Conservation (phyloP, 352 stramenopile genomes). For the Phytophthora sojae region DNA sequence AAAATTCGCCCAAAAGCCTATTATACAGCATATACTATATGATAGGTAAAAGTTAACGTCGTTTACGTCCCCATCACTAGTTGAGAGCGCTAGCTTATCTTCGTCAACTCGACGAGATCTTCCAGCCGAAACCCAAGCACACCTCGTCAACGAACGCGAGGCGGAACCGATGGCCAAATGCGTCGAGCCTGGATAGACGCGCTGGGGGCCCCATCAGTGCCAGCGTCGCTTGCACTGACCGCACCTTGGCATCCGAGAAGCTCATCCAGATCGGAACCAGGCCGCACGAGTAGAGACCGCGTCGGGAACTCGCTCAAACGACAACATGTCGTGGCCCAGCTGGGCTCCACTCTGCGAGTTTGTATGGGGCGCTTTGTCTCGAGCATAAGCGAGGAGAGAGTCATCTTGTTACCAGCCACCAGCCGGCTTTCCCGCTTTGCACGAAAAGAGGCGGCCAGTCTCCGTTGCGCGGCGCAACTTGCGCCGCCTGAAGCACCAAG, state of each 20-base stretch:
- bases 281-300: conserved; percentile 16
- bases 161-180: conserved; percentile 13
- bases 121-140: not conserved
- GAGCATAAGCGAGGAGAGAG: conserved; percentile 29
- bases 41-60: no score
- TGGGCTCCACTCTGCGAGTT: conserved; percentile 23
- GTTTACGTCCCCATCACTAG: no score
- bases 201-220: not conserved
- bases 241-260: conserved; percentile 14
- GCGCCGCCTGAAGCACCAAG: conserved; percentile 14
- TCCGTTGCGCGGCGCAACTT: no score
- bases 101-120: not conserved
- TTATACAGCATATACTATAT: no score
- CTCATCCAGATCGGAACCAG: conserved; percentile 29
- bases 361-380: conserved; percentile 12
- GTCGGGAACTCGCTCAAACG: conserved; percentile 16
- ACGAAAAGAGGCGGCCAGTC: conserved; percentile 35
- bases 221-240: conserved; percentile 3
- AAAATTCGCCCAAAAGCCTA: no score
- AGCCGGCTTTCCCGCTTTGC: conserved; percentile 32
- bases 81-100: no score
- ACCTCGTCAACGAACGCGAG: conserved; percentile 17
- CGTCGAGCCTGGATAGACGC: conserved; percentile 18
- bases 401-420: conserved; percentile 36
- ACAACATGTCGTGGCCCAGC: conserved; percentile 24